phyloP scores from a whole-genome alignment of 768 basidiomycete species.

The Rhodosporidiobolus odoratus region DNA sequence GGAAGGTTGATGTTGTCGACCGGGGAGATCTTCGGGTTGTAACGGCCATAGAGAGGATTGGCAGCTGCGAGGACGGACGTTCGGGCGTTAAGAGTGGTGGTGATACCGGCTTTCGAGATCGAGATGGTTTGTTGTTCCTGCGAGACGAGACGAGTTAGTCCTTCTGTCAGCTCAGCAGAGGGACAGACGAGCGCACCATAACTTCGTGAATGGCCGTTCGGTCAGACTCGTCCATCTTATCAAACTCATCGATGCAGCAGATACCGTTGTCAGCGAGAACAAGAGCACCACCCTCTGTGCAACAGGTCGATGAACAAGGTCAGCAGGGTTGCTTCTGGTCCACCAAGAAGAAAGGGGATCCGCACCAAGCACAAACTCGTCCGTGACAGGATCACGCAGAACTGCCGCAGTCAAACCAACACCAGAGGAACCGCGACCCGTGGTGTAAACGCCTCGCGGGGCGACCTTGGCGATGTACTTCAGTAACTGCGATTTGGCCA shows the following conservation, averaged over 20 bases:
- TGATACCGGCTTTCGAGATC: conserved; percentile 98
- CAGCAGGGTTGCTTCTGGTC: neutral
- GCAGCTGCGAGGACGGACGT: conserved; percentile 97
- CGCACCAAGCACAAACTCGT: conserved; percentile 97
- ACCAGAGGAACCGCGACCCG: conserved; percentile 95
- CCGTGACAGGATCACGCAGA: conserved; percentile 97
- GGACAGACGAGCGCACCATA: conserved; percentile 54
- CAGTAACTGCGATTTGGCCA: conserved; percentile 91
- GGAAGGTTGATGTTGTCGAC: conserved; percentile 99
- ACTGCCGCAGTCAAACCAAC: conserved; percentile 98
- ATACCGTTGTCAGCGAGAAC: conserved; percentile 99
- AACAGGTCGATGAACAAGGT: too few species aligned
- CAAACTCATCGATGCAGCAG: conserved; percentile 99
- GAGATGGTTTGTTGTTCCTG: conserved; percentile 96
- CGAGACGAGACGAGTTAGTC: too few species aligned
- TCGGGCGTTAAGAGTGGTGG: conserved; percentile 93
- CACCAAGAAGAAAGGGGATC: conserved; percentile 1
- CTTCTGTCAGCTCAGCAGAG: neutral
- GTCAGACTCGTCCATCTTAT: conserved; percentile 99
- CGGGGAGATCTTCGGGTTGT: conserved; percentile 95
- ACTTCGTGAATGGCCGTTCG: conserved; percentile 99
- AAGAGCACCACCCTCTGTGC: conserved; percentile 93
- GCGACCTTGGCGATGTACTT: conserved; percentile 99
- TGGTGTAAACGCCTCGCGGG: conserved; percentile 94
- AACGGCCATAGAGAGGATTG: conserved; percentile 94